Percentiles rank a stretch among this genome's conserved stretches.
Evolutionary conservation across 164 flowering plant species (phyloP).

Genomic region (Umbilicus rupestris): DNA sequence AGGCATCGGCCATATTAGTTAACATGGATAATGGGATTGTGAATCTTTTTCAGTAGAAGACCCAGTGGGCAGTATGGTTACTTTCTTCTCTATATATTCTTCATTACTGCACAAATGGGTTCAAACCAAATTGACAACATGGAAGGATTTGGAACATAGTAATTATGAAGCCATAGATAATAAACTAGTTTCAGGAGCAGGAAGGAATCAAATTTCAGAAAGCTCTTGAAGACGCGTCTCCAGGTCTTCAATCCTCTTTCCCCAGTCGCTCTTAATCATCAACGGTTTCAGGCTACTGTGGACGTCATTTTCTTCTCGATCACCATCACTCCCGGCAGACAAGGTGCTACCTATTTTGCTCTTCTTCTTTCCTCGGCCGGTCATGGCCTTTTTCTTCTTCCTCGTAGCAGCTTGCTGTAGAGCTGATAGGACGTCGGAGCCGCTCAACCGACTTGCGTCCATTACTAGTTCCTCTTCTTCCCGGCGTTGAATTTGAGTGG

Average conservation of each 20-base stretch:
- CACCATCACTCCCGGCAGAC: background rate
- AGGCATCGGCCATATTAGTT: background rate
- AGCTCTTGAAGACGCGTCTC: background rate
- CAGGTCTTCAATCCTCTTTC: background rate
- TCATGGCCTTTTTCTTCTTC: background rate
- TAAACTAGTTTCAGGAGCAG: background rate
- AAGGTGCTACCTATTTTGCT: background rate
- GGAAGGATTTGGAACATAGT: too few species aligned
- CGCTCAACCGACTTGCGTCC: background rate
- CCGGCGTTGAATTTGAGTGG: too few species aligned
- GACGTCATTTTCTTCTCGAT: background rate
- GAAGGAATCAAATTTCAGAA: background rate
- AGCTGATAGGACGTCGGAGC: conserved; percentile 1
- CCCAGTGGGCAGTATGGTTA: too few species aligned
- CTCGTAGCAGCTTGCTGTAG: background rate
- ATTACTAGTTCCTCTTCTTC: background rate
- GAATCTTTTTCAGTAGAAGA: background rate
- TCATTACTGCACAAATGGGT: too few species aligned
- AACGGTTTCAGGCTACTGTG: background rate
- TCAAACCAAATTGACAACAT: too few species aligned
- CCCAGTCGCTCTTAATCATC: conserved; percentile 3
- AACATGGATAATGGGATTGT: background rate
- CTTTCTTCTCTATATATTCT: too few species aligned
- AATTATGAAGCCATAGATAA: too few species aligned
- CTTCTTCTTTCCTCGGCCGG: background rate